Percentiles rank a stretch among this genome's conserved stretches.
phyloP scores from a whole-genome alignment of 2,329 filamentous ascomycete genomes.

The Ophiostoma angusticollis region DNA sequence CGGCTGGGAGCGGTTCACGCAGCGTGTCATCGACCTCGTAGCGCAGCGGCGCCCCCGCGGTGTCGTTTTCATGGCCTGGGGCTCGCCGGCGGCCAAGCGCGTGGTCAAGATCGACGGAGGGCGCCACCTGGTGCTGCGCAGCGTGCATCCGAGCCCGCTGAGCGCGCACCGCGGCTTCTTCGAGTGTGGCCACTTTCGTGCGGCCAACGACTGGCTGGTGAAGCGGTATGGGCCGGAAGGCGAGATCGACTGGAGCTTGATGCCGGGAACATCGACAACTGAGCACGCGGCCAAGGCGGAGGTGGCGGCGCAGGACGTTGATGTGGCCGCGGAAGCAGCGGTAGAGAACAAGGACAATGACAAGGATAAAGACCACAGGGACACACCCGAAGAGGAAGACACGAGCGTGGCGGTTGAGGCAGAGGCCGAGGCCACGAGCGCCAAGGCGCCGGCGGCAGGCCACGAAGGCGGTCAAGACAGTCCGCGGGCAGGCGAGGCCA shows the following conservation, averaged over 20 bases:
- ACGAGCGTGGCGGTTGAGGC: not conserved
- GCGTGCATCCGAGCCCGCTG: slow-evolving; percentile 86
- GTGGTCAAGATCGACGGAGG: slow-evolving; percentile 59
- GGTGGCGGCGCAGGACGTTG: slow-evolving; percentile 15
- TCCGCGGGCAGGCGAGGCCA: no score
- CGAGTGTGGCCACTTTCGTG: slow-evolving; percentile 67
- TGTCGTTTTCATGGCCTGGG: slow-evolving; percentile 95
- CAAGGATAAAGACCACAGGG: slow-evolving; percentile 6
- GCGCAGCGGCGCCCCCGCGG: slow-evolving; percentile 62
- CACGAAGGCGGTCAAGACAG: no score
- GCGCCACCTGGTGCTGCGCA: slow-evolving; percentile 71
- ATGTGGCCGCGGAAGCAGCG: slow-evolving; percentile 15
- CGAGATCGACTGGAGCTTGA: slow-evolving; percentile 72
- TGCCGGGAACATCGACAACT: slow-evolving; percentile 20
- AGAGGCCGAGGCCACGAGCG: slow-evolving; percentile 10
- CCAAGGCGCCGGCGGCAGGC: slow-evolving; percentile 14
- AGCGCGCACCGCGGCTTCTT: slow-evolving; percentile 75
- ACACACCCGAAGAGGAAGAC: not conserved
- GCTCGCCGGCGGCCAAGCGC: slow-evolving; percentile 67
- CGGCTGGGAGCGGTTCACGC: slow-evolving; percentile 90
- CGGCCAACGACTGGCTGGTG: slow-evolving; percentile 74
- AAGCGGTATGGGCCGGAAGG: slow-evolving; percentile 65
- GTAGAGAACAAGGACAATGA: not conserved
- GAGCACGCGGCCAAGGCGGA: slow-evolving; percentile 10
- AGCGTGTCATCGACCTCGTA: slow-evolving; percentile 79